A percentile compares a stretch with the other conserved stretches of the same genome.
Conservation (phyloP, 2,329 filamentous ascomycete genomes). For the Xylariaceae sp. region DNA sequence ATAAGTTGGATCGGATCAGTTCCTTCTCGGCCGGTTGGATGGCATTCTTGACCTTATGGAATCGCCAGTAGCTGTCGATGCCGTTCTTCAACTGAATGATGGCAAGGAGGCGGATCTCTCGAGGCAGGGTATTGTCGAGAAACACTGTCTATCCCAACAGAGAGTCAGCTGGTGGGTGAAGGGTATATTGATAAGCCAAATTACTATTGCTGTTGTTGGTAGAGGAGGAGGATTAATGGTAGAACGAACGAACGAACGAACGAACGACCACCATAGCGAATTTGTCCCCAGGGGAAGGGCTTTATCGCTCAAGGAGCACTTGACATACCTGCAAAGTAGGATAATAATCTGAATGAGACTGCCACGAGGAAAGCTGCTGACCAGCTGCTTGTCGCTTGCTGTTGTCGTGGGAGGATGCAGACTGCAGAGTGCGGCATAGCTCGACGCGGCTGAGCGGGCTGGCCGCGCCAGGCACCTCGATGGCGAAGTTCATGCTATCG, state of each 20-base stretch:
- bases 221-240: no score
- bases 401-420: conserved; percentile 67
- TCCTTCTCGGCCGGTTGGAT: conserved; percentile 77
- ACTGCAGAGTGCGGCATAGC: conserved; percentile 68
- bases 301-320: not conserved
- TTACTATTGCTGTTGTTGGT: no score
- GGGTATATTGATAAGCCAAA: not conserved
- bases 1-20: conserved; percentile 74
- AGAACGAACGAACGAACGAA: no score
- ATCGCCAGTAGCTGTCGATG: conserved; percentile 91
- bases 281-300: no score
- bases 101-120: conserved; percentile 83
- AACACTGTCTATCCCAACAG: conserved; percentile 68
- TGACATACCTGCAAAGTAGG: conserved; percentile 67
- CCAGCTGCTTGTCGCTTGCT: conserved; percentile 69
- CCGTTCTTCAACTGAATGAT: conserved; percentile 97
- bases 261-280: no score
- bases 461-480: conserved; percentile 84
- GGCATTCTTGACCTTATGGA: conserved; percentile 66
- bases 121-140: conserved; percentile 76
- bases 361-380: conserved; percentile 76
- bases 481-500: conserved; percentile 66
- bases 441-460: conserved; percentile 69
- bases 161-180: conserved; percentile 14
- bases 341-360: conserved; percentile 69